Evolutionary conservation across 2,329 filamentous ascomycete species (phyloP).

Genomic region (Rhinocladiella mackenziei): DNA sequence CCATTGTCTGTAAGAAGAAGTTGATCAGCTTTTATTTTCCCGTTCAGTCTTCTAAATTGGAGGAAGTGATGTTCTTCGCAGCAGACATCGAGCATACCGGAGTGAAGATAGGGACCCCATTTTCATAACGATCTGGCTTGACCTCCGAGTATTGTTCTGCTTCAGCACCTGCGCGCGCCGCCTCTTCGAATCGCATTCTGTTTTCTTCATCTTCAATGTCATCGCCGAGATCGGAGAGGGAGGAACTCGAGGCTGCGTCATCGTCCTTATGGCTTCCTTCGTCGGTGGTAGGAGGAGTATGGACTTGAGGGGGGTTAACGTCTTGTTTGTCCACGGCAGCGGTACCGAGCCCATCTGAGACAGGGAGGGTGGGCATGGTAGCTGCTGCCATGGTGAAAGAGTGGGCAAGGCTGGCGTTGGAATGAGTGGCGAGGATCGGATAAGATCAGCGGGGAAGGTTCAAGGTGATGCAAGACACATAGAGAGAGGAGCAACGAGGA

Average conservation of each 20-base stretch:
- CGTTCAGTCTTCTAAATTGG: background rate
- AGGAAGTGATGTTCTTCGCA: background rate
- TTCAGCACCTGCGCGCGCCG: slow-evolving; percentile 34
- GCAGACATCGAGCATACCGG: slow-evolving; percentile 52
- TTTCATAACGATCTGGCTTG: slow-evolving; percentile 82
- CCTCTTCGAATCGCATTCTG: slow-evolving; percentile 30
- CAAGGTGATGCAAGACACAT: slow-evolving; percentile 16
- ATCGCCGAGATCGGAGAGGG: slow-evolving; percentile 29
- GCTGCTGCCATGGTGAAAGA: slow-evolving; percentile 26
- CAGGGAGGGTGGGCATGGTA: slow-evolving; percentile 29
- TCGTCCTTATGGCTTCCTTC: slow-evolving; percentile 38
- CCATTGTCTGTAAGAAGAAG: slow-evolving; percentile 63
- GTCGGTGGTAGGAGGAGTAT: slow-evolving; percentile 30
- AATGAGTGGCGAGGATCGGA: slow-evolving; percentile 10
- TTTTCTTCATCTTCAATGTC: slow-evolving; percentile 29
- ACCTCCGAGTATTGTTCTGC: slow-evolving; percentile 71
- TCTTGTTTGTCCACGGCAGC: slow-evolving; percentile 17
- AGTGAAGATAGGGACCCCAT: slow-evolving; percentile 81
- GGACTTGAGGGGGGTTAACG: slow-evolving; percentile 21
- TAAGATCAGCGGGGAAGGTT: background rate
- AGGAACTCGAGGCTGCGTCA: slow-evolving; percentile 38
- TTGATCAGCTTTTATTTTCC: slow-evolving; percentile 14
- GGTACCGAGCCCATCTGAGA: slow-evolving; percentile 21
- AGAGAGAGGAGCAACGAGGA: slow-evolving; percentile 20
- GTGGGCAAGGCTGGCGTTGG: slow-evolving; percentile 12